phyloP scores from a whole-genome alignment of 495 filamentous ascomycete species.

The Daldinia vernicosa region DNA sequence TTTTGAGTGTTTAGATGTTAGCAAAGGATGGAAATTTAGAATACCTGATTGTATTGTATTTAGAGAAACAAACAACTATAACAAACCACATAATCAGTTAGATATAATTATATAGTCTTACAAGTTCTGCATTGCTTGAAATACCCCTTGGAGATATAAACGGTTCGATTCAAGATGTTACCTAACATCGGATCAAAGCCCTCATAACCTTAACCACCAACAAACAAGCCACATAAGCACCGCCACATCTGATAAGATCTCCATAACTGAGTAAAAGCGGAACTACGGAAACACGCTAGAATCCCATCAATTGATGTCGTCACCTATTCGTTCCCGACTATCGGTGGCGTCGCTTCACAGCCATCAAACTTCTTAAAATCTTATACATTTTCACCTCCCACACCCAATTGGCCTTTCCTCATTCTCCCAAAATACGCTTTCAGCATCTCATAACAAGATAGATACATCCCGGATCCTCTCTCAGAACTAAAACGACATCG shows the following conservation, averaged over 20 bases:
- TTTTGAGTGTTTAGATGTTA: not conserved
- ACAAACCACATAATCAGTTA: too few relatives aligned
- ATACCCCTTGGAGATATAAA: not conserved
- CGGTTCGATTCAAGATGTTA: not conserved
- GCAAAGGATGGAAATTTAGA: not conserved
- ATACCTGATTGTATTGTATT: not conserved
- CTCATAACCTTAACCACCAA: not conserved
- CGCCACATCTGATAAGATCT: slow-evolving; percentile 34
- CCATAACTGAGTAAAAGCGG: not conserved
- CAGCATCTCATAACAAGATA: not conserved
- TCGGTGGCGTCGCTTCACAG: slow-evolving; percentile 9
- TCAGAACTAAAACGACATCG: slow-evolving; percentile 10
- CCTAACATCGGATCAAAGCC: not conserved
- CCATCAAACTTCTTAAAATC: not conserved
- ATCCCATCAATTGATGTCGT: slow-evolving; percentile 30
- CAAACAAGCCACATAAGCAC: slow-evolving; percentile 5
- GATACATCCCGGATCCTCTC: not conserved
- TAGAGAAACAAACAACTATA: not conserved
- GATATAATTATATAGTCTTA: too few relatives aligned
- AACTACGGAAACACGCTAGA: not conserved
- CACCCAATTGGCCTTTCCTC: not conserved
- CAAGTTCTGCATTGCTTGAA: too few relatives aligned
- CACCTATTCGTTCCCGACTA: slow-evolving; percentile 14
- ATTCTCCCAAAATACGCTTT: not conserved
- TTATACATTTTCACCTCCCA: not conserved